A percentile compares a stretch with the other conserved stretches of the same genome.
Conservation (phyloP, 1,139 yeast genomes). For the Blastobotrys capitulatus region DNA sequence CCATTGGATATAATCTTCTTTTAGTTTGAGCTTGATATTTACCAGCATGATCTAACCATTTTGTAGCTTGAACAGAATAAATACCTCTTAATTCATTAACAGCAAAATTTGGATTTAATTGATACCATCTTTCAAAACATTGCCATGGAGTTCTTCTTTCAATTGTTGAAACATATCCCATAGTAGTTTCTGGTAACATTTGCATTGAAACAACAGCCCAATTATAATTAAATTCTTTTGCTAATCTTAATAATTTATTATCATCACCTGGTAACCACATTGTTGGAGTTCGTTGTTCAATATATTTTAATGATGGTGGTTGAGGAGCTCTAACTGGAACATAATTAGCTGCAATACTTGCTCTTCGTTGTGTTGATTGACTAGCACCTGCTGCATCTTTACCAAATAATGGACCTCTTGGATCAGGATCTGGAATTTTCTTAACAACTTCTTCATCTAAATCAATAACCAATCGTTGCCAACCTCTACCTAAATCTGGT, state of each 20-base stretch:
- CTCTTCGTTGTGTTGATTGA: slow-evolving; percentile 17
- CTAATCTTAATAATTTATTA: slow-evolving; percentile 67
- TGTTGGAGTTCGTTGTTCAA: slow-evolving; percentile 81
- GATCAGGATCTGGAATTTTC: slow-evolving; percentile 6
- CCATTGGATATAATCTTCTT: slow-evolving; percentile 83
- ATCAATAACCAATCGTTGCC: slow-evolving; percentile 33
- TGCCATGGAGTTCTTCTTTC: slow-evolving; percentile 99
- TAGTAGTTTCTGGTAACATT: slow-evolving; percentile 58
- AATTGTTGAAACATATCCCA: slow-evolving; percentile 73
- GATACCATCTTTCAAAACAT: slow-evolving; percentile 93
- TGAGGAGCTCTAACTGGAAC: slow-evolving; percentile 52
- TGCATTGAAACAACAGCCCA: slow-evolving; percentile 91
- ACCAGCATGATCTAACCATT: slow-evolving; percentile 89
- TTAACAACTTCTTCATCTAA: slow-evolving; percentile 7
- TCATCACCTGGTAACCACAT: slow-evolving; percentile 97
- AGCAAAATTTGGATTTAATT: slow-evolving; percentile 81
- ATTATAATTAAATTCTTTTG: slow-evolving; percentile 82
- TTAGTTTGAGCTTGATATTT: slow-evolving; percentile 83
- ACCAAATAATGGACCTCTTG: slow-evolving; percentile 16
- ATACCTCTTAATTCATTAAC: slow-evolving; percentile 84
- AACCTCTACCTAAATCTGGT: slow-evolving; percentile 28
- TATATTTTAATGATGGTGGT: slow-evolving; percentile 76
- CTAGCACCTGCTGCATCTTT: slow-evolving; percentile 4
- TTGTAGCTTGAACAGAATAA: slow-evolving; percentile 76
- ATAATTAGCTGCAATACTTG: slow-evolving; percentile 12